A percentile compares a stretch with the other conserved stretches of the same genome.
Evolutionary conservation across 2,329 filamentous ascomycete genomes (phyloP).

Genomic region (Reticulascus tulasneorum): DNA sequence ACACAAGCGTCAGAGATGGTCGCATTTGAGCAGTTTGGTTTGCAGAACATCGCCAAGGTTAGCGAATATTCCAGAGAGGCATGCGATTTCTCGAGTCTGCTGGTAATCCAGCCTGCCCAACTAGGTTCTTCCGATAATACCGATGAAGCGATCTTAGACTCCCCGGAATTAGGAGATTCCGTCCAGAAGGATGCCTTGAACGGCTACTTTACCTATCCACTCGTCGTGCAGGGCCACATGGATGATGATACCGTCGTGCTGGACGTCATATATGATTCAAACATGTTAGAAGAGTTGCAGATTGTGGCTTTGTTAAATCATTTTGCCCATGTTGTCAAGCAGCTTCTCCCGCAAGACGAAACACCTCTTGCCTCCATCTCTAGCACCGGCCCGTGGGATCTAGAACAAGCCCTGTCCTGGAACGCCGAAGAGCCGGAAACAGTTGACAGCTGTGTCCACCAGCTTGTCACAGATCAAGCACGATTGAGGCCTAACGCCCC

Average conservation of each 20-base stretch:
- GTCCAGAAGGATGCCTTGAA: too few relatives aligned
- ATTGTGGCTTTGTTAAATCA: conserved; percentile 1
- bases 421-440: conserved; percentile 2
- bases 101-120: conserved; percentile 1
- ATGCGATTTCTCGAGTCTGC: conserved; percentile 1
- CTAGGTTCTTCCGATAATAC: background rate
- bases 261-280: conserved; percentile 3
- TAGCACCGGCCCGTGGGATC: background rate
- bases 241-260: conserved; percentile 1
- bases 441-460: conserved; percentile 2
- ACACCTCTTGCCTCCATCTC: background rate
- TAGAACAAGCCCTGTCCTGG: conserved; percentile 1
- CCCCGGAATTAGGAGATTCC: too few relatives aligned
- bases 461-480: conserved; percentile 3
- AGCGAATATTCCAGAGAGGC: background rate
- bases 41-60: conserved; percentile 23
- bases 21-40: conserved; percentile 22
- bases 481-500: conserved; percentile 17
- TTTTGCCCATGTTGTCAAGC: conserved; percentile 2
- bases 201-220: conserved; percentile 10
- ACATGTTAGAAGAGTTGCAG: conserved; percentile 1
- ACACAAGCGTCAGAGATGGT: conserved; percentile 21
- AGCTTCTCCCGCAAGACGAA: background rate
- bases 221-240: conserved; percentile 5
- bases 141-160: background rate